A percentile compares a stretch with the other conserved stretches of the same genome.
Conservation (phyloP, 2,329 filamentous ascomycete species). For the Bipolaris sorokiniana region DNA sequence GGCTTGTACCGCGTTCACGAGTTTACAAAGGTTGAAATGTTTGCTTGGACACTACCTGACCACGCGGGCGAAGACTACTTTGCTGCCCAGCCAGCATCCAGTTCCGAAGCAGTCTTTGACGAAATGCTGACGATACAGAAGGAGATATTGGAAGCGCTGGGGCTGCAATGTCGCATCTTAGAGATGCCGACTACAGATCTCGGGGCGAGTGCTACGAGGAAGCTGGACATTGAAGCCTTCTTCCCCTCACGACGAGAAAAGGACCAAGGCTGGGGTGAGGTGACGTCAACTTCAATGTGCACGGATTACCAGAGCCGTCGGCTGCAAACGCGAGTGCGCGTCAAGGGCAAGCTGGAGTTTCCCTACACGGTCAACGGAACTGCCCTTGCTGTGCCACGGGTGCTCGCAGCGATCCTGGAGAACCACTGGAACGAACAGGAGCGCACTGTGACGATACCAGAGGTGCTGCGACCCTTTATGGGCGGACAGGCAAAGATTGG, state of each 20-base stretch:
- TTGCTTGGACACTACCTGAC: constrained; percentile 81
- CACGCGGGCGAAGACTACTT: constrained; percentile 42
- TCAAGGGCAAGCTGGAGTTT: constrained; percentile 67
- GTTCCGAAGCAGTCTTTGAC: constrained; percentile 69
- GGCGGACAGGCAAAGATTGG: constrained; percentile 54
- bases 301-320: constrained; percentile 92
- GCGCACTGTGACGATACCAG: constrained; percentile 73
- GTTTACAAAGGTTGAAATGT: constrained; percentile 98
- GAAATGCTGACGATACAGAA: constrained; percentile 89
- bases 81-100: constrained; percentile 38
- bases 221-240: constrained; percentile 91
- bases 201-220: constrained; percentile 83
- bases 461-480: constrained; percentile 85
- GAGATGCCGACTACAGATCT: constrained; percentile 92
- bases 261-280: constrained; percentile 85
- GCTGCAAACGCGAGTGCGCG: constrained; percentile 74
- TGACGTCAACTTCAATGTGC: constrained; percentile 88
- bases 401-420: constrained; percentile 87
- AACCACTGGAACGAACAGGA: constrained; percentile 81
- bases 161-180: constrained; percentile 83
- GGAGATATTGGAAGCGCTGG: constrained; percentile 77
- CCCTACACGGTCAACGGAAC: constrained; percentile 95
- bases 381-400: constrained; percentile 85
- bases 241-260: constrained; percentile 78
- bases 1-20: constrained; percentile 97